Percentiles rank a stretch among this genome's conserved stretches.
These are phyloP conservation scores for Candida fluviatilis DNA, from an alignment of 805 yeast genomes.

Conservation along the genomic window DNA sequence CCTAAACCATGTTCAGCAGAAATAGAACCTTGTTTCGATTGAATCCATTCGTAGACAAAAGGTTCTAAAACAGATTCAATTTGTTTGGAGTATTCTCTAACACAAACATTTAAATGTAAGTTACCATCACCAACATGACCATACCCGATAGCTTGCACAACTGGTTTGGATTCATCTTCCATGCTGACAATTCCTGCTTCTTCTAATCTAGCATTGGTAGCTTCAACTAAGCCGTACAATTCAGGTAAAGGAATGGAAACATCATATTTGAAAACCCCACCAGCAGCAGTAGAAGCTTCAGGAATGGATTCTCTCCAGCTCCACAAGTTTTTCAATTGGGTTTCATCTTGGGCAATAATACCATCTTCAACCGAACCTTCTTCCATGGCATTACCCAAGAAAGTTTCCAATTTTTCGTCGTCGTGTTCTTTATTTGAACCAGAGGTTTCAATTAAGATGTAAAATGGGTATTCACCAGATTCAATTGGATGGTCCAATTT, in stretches of 20 bases:
- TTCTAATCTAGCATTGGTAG: conserved; percentile 56
- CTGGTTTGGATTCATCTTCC: conserved; percentile 67
- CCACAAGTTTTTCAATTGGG: conserved; percentile 83
- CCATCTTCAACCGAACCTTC: conserved; percentile 86
- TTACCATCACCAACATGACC: conserved; percentile 99
- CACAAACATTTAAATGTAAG: conserved; percentile 89
- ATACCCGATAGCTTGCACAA: conserved; percentile 86
- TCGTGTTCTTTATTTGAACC: conserved; percentile 94
- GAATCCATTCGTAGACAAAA: conserved; percentile 89
- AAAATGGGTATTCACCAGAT: conserved; percentile 74
- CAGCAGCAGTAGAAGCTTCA: conserved; percentile 78
- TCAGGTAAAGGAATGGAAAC: conserved; percentile 85
- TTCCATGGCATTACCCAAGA: conserved; percentile 83
- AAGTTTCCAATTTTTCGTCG: conserved; percentile 79
- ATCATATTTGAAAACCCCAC: conserved; percentile 97
- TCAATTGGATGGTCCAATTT: conserved; percentile 73
- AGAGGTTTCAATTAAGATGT: conserved; percentile 89
- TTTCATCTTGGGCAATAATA: conserved; percentile 91
- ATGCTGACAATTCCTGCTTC: conserved; percentile 56
- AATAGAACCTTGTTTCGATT: conserved; percentile 72
- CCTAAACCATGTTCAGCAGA: conserved; percentile 98
- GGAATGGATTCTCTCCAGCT: conserved; percentile 93
- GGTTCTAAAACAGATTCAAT: conserved; percentile 88
- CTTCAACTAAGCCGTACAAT: conserved; percentile 79
- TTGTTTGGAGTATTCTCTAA: conserved; percentile 71